phyloP scores from a whole-genome alignment of 371 early-diverging fungal species.

The Mucor irregularis region DNA sequence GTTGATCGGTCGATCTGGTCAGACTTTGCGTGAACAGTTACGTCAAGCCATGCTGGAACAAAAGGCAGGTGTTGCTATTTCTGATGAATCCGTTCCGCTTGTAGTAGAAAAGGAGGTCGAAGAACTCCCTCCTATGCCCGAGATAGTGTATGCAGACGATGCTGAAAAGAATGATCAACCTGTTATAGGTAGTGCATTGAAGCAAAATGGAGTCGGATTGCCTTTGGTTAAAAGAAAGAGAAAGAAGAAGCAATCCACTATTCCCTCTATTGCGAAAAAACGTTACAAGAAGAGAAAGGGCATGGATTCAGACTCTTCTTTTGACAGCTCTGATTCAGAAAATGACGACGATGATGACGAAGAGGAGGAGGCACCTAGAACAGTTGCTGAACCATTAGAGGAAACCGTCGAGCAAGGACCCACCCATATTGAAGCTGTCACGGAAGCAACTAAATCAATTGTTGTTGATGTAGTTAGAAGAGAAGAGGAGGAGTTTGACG shows the following conservation, averaged over 20 bases:
- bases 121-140: slow-evolving; percentile 20
- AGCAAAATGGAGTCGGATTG: slow-evolving; percentile 31
- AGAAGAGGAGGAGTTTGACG: slow-evolving; percentile 43
- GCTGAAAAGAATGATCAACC: slow-evolving; percentile 3
- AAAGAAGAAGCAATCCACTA: slow-evolving; percentile 55
- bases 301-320: slow-evolving; percentile 59
- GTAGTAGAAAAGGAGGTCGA: slow-evolving; percentile 46
- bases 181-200: slow-evolving; percentile 53
- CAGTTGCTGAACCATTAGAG: slow-evolving; percentile 39
- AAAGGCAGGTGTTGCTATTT: slow-evolving; percentile 62
- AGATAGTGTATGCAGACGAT: background rate
- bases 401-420: slow-evolving; percentile 37
- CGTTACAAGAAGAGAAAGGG: slow-evolving; percentile 50
- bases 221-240: slow-evolving; percentile 41
- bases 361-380: slow-evolving; percentile 35
- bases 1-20: slow-evolving; percentile 66
- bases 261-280: slow-evolving; percentile 42
- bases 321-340: slow-evolving; percentile 71
- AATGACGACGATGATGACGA: slow-evolving; percentile 51
- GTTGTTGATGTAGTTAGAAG: slow-evolving; percentile 20
- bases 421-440: slow-evolving; percentile 45
- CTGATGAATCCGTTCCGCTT: slow-evolving; percentile 56
- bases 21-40: slow-evolving; percentile 74
- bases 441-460: slow-evolving; percentile 43
- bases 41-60: slow-evolving; percentile 73